These are phyloP conservation scores for Phlegmacium glaucopus DNA, from an alignment of 768 basidiomycete genomes.

Conservation along the genomic window DNA sequence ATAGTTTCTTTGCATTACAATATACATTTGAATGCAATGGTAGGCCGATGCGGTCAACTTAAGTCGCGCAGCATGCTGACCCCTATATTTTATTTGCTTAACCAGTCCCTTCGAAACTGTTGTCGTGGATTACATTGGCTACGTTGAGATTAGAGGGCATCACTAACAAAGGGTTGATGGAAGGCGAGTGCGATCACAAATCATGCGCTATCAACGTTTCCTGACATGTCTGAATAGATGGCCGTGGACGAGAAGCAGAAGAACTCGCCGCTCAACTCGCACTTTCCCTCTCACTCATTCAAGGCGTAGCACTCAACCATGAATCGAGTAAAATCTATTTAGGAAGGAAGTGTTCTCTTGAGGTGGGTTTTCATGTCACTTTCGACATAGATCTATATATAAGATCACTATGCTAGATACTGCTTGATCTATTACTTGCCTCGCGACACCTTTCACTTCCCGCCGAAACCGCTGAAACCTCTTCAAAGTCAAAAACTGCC, in stretches of 20 bases:
- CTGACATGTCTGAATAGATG: slow-evolving; percentile 15
- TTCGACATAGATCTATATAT: not conserved
- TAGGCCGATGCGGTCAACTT: slow-evolving; percentile 30
- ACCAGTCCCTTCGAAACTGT: slow-evolving; percentile 63
- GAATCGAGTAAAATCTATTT: slow-evolving; percentile 63
- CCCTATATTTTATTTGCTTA: not conserved
- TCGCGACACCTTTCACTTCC: slow-evolving; percentile 57
- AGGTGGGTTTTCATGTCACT: slow-evolving; percentile 40
- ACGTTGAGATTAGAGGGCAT: slow-evolving; percentile 49
- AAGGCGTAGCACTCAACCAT: slow-evolving; percentile 75
- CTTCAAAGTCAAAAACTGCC: slow-evolving; percentile 14
- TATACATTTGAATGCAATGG: slow-evolving; percentile 83
- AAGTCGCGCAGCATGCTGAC: not conserved
- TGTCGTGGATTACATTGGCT: slow-evolving; percentile 57
- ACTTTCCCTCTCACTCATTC: slow-evolving; percentile 64
- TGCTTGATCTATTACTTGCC: slow-evolving; percentile 67
- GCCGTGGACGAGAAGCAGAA: slow-evolving; percentile 45
- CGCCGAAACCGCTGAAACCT: slow-evolving; percentile 20
- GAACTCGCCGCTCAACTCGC: slow-evolving; percentile 50
- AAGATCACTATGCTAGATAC: slow-evolving; percentile 41
- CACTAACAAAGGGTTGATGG: slow-evolving; percentile 40
- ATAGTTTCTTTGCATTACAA: slow-evolving; percentile 62
- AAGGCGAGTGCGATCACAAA: slow-evolving; percentile 34
- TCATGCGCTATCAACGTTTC: slow-evolving; percentile 1
- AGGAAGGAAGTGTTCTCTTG: slow-evolving; percentile 62